Percentiles rank a stretch among this genome's conserved stretches.
Evolutionary conservation across 306 rosid genomes (phyloP).

Genomic region (Acacia acuminata): DNA sequence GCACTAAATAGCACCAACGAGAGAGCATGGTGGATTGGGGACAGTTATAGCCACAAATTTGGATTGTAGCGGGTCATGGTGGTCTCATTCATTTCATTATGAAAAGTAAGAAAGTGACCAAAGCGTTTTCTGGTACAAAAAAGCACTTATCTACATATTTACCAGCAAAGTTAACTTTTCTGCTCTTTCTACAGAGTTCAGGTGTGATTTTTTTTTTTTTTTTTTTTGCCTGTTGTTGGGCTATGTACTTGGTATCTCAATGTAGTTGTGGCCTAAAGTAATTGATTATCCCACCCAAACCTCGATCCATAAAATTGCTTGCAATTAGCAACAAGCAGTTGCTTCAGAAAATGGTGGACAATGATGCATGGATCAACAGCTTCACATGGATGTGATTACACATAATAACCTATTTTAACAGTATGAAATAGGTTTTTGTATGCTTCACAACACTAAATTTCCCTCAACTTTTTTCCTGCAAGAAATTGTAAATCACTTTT

Average conservation of each 20-base stretch:
- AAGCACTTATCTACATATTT: conserved; percentile 23
- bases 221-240: not conserved
- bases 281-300: conserved; percentile 49
- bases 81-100: conserved; percentile 44
- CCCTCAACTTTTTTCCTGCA: not conserved
- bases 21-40: conserved; percentile 27
- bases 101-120: conserved; percentile 38
- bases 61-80: conserved; percentile 34
- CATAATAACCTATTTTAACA: not conserved
- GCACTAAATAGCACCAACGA: conserved; percentile 11
- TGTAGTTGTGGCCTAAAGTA: conserved; percentile 38
- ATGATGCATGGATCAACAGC: conserved; percentile 15
- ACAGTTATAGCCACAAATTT: conserved; percentile 39
- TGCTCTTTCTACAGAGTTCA: conserved; percentile 28
- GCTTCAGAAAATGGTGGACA: conserved; percentile 7
- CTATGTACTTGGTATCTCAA: conserved; percentile 17
- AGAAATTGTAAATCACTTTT: not conserved
- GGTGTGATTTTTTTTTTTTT: conserved; percentile 12
- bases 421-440: conserved; percentile 1
- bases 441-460: conserved; percentile 24
- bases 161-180: conserved; percentile 20
- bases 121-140: conserved; percentile 22
- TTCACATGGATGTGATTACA: conserved; percentile 27
- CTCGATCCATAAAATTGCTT: conserved; percentile 4
- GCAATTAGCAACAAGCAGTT: not conserved